A percentile compares a stretch with the other conserved stretches of the same genome.
These are phyloP conservation scores for Chamaecrista fasciculata DNA, from an alignment of 306 rosid species.

Conservation along the genomic window DNA sequence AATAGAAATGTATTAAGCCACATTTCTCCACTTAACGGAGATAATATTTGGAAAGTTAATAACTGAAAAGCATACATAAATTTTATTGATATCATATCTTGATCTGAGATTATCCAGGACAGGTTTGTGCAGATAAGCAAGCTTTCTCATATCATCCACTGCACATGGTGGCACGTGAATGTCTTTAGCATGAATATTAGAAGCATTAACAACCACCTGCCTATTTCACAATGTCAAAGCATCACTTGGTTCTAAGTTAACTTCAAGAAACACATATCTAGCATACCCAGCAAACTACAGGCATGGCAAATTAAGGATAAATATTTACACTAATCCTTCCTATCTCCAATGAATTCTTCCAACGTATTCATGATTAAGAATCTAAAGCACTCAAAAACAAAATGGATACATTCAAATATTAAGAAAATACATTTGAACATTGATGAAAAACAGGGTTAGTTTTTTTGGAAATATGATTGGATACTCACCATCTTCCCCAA, in stretches of 20 bases:
- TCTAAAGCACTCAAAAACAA: constrained; percentile 29
- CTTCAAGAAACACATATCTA: constrained; percentile 8
- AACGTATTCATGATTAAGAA: too few species aligned
- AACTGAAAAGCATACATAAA: constrained; percentile 64
- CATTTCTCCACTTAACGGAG: background rate
- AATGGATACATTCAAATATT: constrained; percentile 21
- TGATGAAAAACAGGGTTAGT: constrained; percentile 4
- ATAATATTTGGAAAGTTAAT: constrained; percentile 15
- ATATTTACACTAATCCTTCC: too few species aligned
- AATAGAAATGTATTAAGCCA: background rate
- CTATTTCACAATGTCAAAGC: constrained; percentile 25
- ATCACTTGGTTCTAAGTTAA: constrained; percentile 11
- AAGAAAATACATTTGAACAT: constrained; percentile 10
- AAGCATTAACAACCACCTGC: constrained; percentile 82
- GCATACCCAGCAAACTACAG: constrained; percentile 20
- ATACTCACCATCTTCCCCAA: constrained; percentile 86
- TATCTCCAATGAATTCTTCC: too few species aligned
- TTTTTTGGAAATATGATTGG: constrained; percentile 5
- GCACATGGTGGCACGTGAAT: constrained; percentile 97
- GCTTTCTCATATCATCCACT: constrained; percentile 99
- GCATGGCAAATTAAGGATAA: background rate
- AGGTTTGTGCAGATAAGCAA: constrained; percentile 97
- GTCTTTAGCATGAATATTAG: constrained; percentile 82
- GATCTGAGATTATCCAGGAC: constrained; percentile 85
- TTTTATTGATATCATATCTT: constrained; percentile 98